phyloP scores from a whole-genome alignment of 768 basidiomycete genomes.

The Naematelia aurantialba region DNA sequence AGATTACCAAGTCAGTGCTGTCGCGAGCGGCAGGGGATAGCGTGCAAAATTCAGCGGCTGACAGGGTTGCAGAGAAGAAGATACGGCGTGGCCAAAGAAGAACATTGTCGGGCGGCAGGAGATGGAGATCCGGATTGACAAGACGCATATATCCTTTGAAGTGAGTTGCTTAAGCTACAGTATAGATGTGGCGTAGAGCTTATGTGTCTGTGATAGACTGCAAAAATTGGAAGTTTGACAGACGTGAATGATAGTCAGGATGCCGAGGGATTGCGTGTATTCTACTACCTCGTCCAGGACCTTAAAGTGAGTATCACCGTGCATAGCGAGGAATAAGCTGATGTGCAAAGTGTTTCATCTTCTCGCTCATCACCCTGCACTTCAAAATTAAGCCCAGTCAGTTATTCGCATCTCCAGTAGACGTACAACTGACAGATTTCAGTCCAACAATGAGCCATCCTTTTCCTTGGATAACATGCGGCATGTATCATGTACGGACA shows the following conservation, averaged over 20 bases:
- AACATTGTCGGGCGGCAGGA: constrained; percentile 98
- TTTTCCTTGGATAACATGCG: not conserved
- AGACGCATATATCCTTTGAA: constrained; percentile 95
- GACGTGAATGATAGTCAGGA: constrained; percentile 97
- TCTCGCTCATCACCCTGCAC: constrained; percentile 95
- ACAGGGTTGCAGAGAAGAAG: constrained; percentile 97
- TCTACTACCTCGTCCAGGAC: constrained; percentile 98
- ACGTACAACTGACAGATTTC: not conserved
- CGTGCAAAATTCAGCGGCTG: too few species aligned
- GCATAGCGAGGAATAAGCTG: not conserved
- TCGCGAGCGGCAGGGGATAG: too few species aligned
- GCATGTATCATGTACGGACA: too few species aligned
- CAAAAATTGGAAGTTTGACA: constrained; percentile 93
- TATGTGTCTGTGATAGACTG: constrained; percentile 71
- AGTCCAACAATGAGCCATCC: constrained; percentile 5
- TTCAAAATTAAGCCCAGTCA: constrained; percentile 98
- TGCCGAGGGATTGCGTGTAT: constrained; percentile 93
- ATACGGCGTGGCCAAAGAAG: constrained; percentile 97
- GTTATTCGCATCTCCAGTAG: constrained; percentile 4
- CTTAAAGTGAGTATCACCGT: constrained; percentile 65
- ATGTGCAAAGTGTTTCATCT: constrained; percentile 79
- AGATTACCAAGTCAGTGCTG: constrained; percentile 80
- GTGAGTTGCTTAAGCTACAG: constrained; percentile 55
- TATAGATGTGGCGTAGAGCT: constrained; percentile 2
- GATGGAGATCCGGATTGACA: constrained; percentile 88